Conservation (phyloP, 2,329 filamentous ascomycete genomes). For the Cytospora schulzeri region DNA sequence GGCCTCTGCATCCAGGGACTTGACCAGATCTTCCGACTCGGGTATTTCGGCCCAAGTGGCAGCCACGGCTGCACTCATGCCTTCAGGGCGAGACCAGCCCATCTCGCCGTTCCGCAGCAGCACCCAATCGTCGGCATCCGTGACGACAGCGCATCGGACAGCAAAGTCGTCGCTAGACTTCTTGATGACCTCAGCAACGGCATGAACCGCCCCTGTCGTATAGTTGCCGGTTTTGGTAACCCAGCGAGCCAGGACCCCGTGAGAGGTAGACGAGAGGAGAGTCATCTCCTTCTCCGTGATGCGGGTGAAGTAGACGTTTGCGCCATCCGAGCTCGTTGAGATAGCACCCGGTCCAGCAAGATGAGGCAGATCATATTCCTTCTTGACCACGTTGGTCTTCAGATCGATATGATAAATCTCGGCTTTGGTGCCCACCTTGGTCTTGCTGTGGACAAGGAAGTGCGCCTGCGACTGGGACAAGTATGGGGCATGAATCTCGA, state of each 20-base stretch:
- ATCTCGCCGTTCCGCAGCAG: constrained; percentile 80
- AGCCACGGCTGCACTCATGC: constrained; percentile 75
- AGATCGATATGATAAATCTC: constrained; percentile 84
- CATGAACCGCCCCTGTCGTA: constrained; percentile 59
- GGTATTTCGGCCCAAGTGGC: constrained; percentile 80
- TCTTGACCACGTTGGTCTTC: constrained; percentile 68
- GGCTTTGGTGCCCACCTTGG: constrained; percentile 71
- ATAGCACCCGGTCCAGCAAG: constrained; percentile 73
- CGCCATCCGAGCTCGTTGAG: constrained; percentile 73
- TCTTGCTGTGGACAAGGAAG: constrained; percentile 82
- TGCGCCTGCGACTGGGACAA: constrained; percentile 72
- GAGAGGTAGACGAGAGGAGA: constrained; percentile 74
- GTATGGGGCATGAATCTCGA: constrained; percentile 75
- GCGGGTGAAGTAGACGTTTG: constrained; percentile 87
- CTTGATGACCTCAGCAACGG: constrained; percentile 79
- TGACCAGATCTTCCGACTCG: constrained; percentile 72
- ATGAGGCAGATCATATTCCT: constrained; percentile 78
- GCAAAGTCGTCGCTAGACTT: constrained; percentile 70
- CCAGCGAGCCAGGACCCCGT: constrained; percentile 78
- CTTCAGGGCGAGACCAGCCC: constrained; percentile 81
- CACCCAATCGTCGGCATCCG: constrained; percentile 73
- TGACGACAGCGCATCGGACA: constrained; percentile 73
- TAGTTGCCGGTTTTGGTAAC: constrained; percentile 50
- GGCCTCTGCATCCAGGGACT: constrained; percentile 82
- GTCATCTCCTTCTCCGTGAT: constrained; percentile 74